Conservation (phyloP, 2,329 filamentous ascomycete species). For the Xylaria sp. region DNA sequence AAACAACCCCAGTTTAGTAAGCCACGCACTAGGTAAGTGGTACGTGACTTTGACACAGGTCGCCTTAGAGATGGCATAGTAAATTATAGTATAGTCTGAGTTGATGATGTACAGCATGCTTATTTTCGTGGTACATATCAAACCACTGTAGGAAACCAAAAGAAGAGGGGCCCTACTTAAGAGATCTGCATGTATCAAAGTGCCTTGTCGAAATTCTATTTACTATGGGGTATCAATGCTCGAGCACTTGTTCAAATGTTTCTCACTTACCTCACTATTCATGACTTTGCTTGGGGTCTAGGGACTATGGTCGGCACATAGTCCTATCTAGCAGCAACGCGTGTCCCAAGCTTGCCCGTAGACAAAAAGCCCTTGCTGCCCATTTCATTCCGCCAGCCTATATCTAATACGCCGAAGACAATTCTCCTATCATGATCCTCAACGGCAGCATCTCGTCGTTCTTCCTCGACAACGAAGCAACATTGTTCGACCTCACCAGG, state of each 20-base stretch:
- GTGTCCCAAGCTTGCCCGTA: slow-evolving; percentile 80
- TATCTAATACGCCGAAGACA: slow-evolving; percentile 81
- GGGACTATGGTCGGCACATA: slow-evolving; percentile 1
- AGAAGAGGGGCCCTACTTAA: not conserved
- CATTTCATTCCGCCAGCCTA: slow-evolving; percentile 91
- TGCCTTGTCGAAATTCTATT: not conserved
- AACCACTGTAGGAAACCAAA: not conserved
- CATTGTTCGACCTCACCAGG: slow-evolving; percentile 74
- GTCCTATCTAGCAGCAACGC: slow-evolving; percentile 50
- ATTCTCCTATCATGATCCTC: slow-evolving; percentile 69
- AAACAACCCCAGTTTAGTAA: no score
- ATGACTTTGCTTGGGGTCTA: not conserved
- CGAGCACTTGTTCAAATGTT: slow-evolving; percentile 3
- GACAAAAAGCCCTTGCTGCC: slow-evolving; percentile 88
- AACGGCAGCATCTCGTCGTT: slow-evolving; percentile 51
- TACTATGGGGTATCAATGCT: slow-evolving; percentile 25
- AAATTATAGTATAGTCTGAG: no score
- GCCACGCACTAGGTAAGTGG: no score
- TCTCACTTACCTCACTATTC: slow-evolving; percentile 7
- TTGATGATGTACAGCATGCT: no score
- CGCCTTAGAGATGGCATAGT: no score
- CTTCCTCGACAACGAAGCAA: slow-evolving; percentile 69
- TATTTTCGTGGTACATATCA: no score
- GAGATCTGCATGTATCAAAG: not conserved
- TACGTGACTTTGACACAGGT: no score